Evolutionary conservation across 495 filamentous ascomycete genomes (phyloP), one percentile per base, ranked within the genome.

Genomic region (Hypoxylon perforatum): DNA sequence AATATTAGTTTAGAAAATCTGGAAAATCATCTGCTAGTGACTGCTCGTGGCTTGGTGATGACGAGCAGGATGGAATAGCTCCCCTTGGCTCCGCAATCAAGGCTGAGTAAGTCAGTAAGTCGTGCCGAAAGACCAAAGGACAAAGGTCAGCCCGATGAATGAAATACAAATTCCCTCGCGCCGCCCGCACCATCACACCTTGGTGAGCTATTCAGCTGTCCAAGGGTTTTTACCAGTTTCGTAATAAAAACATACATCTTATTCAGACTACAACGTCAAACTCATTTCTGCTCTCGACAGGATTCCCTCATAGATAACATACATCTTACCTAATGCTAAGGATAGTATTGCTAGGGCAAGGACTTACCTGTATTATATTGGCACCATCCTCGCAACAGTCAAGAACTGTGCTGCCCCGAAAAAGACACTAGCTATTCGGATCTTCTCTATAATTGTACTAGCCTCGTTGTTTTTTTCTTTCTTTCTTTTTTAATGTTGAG

Each of bases 1-100:
- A 18, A 19, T 33, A 35, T 3, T 19, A 30, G 3, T 9, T 22
- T 23, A 0, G 18, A 33, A 33, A 33, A 33, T 10, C 30, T 33
- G 48, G 25, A n/a, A 30, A 46, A 58, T 62, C 58, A 58, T 41
- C 53, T 62, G 54, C 10, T 52, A 35, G 38, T 58, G 15, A 1
- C 35, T 12, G 25, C 28, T 36, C 23, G 53, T 68, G 64, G 58
- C 58, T 68, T 63, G 49, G 59, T 38, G 22, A 49, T 67, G 53
- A 63, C 47, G 53, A 63, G 56, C 41, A 23, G n/a, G 17, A 47
- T 47, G 23, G 17, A 46, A 53, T 3, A 12, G 11, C n/a, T n/a
- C n/a, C n/a, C n/a, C n/a, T n/a, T 57, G 56, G 53, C 67, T 71
- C 67, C 71, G 67, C 63, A 59, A 71, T 73, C 67, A 73, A 71